These are phyloP conservation scores for Fusarium sp. DNA, from an alignment of 2,329 filamentous ascomycete genomes.

Conservation along the genomic window DNA sequence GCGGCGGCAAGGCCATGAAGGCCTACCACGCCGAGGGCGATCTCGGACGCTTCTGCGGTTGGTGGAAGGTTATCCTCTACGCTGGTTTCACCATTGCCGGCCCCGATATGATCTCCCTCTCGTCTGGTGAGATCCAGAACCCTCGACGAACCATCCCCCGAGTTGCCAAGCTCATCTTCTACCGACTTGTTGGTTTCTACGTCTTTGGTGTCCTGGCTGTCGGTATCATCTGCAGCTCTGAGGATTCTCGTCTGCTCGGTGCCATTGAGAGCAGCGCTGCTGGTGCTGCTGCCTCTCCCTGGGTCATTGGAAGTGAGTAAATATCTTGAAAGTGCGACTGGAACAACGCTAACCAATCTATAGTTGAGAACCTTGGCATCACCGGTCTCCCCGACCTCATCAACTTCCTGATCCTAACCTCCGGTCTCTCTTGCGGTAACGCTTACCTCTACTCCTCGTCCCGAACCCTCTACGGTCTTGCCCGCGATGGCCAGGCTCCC, in stretches of 20 bases:
- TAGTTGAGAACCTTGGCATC: conserved; percentile 63
- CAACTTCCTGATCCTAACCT: conserved; percentile 72
- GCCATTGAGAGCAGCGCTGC: conserved; percentile 61
- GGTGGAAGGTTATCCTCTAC: conserved; percentile 67
- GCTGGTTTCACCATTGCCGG: conserved; percentile 77
- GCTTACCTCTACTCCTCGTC: conserved; percentile 62
- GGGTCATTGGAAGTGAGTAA: conserved; percentile 62
- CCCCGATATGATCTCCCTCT: conserved; percentile 73
- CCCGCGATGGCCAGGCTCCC: conserved; percentile 58
- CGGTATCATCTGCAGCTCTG: conserved; percentile 66
- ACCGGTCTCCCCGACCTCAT: conserved; percentile 64
- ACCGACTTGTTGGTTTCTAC: conserved; percentile 78
- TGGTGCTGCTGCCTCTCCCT: conserved; percentile 70
- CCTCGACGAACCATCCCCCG: conserved; percentile 74
- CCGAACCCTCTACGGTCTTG: conserved; percentile 61
- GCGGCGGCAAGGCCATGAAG: conserved; percentile 48
- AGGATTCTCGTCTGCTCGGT: conserved; percentile 54
- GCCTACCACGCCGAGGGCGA: conserved; percentile 57
- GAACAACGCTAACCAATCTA: not conserved
- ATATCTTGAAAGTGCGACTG: fast-evolving
- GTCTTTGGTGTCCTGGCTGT: conserved; percentile 72
- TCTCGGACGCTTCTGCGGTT: conserved; percentile 73
- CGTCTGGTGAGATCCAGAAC: conserved; percentile 71
- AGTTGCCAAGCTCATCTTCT: conserved; percentile 80
- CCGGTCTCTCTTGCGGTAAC: conserved; percentile 57